Percentiles rank a stretch among this genome's conserved stretches.
phyloP scores from a whole-genome alignment of 2,329 filamentous ascomycete species.

The Sclerotinia subarctica region DNA sequence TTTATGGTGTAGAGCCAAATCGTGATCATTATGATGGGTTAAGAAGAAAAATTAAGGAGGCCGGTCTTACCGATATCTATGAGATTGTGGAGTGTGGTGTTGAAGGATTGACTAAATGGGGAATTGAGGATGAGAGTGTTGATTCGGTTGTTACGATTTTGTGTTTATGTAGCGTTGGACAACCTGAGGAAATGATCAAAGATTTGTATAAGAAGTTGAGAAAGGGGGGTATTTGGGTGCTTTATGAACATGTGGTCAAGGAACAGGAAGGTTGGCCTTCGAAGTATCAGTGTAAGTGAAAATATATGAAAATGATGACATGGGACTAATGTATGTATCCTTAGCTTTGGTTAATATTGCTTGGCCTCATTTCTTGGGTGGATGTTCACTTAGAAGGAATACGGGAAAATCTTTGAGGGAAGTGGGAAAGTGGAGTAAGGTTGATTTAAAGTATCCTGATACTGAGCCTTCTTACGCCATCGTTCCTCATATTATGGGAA shows the following conservation, averaged over 20 bases:
- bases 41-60: slow-evolving; percentile 45
- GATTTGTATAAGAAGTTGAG: slow-evolving; percentile 33
- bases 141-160: slow-evolving; percentile 35
- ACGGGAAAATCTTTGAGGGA: slow-evolving; percentile 31
- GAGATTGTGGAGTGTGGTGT: slow-evolving; percentile 62
- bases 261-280: slow-evolving; percentile 26
- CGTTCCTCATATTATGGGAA: slow-evolving; percentile 33
- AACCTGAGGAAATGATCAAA: slow-evolving; percentile 31
- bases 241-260: slow-evolving; percentile 35
- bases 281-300: slow-evolving; percentile 33
- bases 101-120: slow-evolving; percentile 48
- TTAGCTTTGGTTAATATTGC: slow-evolving; percentile 30
- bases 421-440: slow-evolving; percentile 33
- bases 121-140: slow-evolving; percentile 45
- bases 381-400: slow-evolving; percentile 35
- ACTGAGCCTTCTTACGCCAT: slow-evolving; percentile 30
- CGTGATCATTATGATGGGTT: slow-evolving; percentile 49
- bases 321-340: slow-evolving; percentile 21
- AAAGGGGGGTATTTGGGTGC: slow-evolving; percentile 33
- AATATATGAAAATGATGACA: too few species aligned
- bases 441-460: slow-evolving; percentile 31
- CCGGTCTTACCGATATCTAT: slow-evolving; percentile 56
- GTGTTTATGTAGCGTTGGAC: slow-evolving; percentile 34
- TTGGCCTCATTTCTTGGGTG: slow-evolving; percentile 35
- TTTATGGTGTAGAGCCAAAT: slow-evolving; percentile 67